Base-by-base conservation (phyloP, 1,284 basidiomycete species). In the Ceratobasidium sp. region DNA sequence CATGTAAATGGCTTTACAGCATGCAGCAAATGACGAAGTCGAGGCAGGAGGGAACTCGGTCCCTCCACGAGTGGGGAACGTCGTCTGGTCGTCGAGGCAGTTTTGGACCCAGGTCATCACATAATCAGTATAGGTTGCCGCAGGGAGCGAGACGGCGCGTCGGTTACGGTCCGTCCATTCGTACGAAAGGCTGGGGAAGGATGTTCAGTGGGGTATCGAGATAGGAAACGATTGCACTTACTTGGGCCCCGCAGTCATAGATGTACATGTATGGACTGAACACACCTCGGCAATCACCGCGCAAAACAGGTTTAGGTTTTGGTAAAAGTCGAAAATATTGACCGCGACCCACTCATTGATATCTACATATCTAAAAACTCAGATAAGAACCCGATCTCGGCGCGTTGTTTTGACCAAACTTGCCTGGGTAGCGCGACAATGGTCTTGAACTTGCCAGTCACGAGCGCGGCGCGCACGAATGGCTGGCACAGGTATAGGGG, bases 41-140 rank as follows among this genome's bases (percentile, higher is more conserved):
- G 49, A 43, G 49, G 62, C 47, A 20, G 64, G 50, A 20, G 64
- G 57, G 50, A 72, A 70, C 20, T 70, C 71, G 27, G 49, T 70
- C 79, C 83, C 82, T 17, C 82, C 82, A 74, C 85, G 86, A 2
- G 85, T 86, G 0, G 86, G 86, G 76, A 87, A 87, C 31, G 85
- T 82, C 27, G 78, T 79, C 75, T 86, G 85, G 76, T 87, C 85
- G 62, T 83, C 81, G 31, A 87, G 78, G 17, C 85, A 74, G 58
- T 84, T 84, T 49, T 86, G 84, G 6, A 86, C 81, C 85, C 85
- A 86, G 40, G 83, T 84, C 81, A 86, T 84, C 71, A 86, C 85
- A 73, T 85, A 86, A 76, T 87, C 85, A 73, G 86, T 87, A 76
- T 87, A 86, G 49, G 85, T 84, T 25, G 85, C 83, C 1, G 85